A percentile compares a stretch with the other conserved stretches of the same genome.
These are phyloP conservation scores for Amanita phalloides DNA, from an alignment of 768 basidiomycete species.

Conservation along the genomic window DNA sequence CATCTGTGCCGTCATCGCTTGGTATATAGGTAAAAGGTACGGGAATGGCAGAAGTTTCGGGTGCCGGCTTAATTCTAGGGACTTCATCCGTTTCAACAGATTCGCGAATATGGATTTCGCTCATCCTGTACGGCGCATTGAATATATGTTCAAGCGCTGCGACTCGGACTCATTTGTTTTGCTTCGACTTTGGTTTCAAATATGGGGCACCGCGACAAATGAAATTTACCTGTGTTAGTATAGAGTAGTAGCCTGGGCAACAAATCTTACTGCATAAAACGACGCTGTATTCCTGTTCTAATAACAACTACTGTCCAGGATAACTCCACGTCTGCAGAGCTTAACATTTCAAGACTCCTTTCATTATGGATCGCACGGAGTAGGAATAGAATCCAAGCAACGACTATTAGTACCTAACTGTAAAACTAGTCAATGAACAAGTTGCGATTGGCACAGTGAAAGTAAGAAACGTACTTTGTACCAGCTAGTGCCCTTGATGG, in stretches of 20 bases:
- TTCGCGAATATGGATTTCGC: constrained; percentile 22
- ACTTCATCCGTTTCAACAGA: constrained; percentile 10
- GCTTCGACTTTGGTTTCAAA: neutral
- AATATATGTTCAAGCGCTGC: neutral
- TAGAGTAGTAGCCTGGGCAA: neutral
- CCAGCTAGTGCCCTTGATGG: neutral
- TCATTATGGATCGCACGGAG: neutral
- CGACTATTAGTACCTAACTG: neutral
- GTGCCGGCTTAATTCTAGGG: constrained; percentile 37
- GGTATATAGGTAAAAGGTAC: constrained; percentile 57
- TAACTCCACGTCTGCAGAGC: neutral
- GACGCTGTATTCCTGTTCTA: neutral
- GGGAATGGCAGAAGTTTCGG: constrained; percentile 32
- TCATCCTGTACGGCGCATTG: constrained; percentile 10
- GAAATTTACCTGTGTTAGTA: too few relatives aligned
- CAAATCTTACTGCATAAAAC: neutral
- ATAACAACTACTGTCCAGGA: neutral
- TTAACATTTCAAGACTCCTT: neutral
- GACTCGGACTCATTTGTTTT: neutral
- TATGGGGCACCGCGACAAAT: neutral
- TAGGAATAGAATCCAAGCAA: neutral
- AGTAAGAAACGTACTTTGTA: neutral
- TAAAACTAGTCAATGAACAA: neutral
- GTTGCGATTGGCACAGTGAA: neutral
- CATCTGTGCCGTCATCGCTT: constrained; percentile 77